Evolutionary conservation across 108 stramenopile genomes (phyloP), one percentile per base, ranked within the genome.

Genomic region (Skeletonema menzelii): DNA sequence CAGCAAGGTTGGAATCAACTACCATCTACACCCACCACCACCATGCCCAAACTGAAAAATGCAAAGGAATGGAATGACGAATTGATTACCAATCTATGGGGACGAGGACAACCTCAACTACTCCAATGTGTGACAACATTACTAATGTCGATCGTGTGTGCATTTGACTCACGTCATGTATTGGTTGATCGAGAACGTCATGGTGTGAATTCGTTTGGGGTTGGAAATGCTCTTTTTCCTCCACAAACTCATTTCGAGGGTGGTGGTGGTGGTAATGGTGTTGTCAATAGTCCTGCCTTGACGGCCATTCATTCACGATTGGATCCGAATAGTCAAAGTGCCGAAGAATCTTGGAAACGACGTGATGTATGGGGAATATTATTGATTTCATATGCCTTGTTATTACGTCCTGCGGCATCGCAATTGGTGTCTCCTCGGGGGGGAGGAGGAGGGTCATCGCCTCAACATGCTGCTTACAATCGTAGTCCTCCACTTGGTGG

Each of bases 281-380:
- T 58, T 19, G 31, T 42, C 27, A 19, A 22, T 31, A 68, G 72
- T 8, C 63, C 70, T 17, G 59, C 68, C 24, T 59, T 93, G 2
- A 53, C 68, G 27, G 63, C 75, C 2, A 63, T 94, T 38, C 88
- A 91, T 70, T 37, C 63, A 26, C 55, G 82, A 32, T 70, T 92
- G 17, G 84, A 84, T 46, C 77, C 76, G 6, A 53, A 76, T 6
- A 76, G 60, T 44, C 64, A 77, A 28, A 76, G 67, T 30, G 65
- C 59, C 19, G 79, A 82, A 17, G 56, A 75, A 22, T 58, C 63
- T 19, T 92, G 91, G 91, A 73, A 78, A 66, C 82, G 91, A 12
- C 75, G 56, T 8, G 91, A 95, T 74, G 73, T 95, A 28, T 86
- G 84, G 63, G 94, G 91, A 27, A 15, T 92, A n/a, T 62, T 95